phyloP scores from a whole-genome alignment of 331 rosid genomes.

The Malus hybrid region DNA sequence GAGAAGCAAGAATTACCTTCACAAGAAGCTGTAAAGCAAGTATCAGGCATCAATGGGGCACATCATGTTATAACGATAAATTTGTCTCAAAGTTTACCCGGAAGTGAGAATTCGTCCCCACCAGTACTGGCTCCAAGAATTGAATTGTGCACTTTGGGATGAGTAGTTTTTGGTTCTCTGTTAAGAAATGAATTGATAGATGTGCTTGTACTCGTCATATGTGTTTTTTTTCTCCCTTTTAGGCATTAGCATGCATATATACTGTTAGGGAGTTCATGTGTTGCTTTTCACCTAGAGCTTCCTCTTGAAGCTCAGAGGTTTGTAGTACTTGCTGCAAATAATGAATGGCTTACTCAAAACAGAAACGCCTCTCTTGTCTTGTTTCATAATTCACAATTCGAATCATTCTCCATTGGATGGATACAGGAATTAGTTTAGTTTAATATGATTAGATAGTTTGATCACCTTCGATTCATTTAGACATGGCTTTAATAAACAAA shows the following conservation, averaged over 20 bases:
- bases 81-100: not conserved
- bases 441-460: not conserved
- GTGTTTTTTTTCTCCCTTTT: too few species aligned
- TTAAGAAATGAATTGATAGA: not conserved
- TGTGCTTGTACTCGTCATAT: not conserved
- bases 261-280: not conserved
- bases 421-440: not conserved
- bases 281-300: not conserved
- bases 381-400: not conserved
- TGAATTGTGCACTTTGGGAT: not conserved
- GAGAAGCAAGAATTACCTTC: not conserved
- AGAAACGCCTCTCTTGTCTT: not conserved
- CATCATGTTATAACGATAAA: constrained; percentile 6
- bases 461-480: not conserved
- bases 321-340: not conserved
- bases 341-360: not conserved
- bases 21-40: not conserved
- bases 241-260: too few species aligned
- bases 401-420: not conserved
- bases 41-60: not conserved
- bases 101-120: not conserved
- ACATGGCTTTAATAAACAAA: not conserved
- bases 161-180: not conserved
- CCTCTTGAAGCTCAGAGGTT: not conserved
- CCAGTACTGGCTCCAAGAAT: not conserved